Percentiles rank a stretch among this genome's conserved stretches.
Conservation (phyloP, 306 rosid genomes). For the Ziziphus jujuba region DNA sequence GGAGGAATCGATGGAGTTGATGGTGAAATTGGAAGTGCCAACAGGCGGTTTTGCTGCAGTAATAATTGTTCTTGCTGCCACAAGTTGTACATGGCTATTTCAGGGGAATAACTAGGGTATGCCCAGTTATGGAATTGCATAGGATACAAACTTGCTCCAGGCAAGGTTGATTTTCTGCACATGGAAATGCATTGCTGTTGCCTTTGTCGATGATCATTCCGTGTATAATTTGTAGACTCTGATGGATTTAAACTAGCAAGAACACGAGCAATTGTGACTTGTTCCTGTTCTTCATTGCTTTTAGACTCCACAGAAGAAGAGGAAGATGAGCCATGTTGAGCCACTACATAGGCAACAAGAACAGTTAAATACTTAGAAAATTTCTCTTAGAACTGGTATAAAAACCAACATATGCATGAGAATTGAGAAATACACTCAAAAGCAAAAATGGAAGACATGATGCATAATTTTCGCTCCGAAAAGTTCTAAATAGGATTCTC, state of each 20-base stretch:
- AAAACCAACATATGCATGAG: background rate
- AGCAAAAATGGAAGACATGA: background rate
- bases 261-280: slow-evolving; percentile 58
- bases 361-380: slow-evolving; percentile 18
- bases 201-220: slow-evolving; percentile 34
- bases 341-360: slow-evolving; percentile 49
- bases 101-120: slow-evolving; percentile 52
- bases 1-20: slow-evolving; percentile 47
- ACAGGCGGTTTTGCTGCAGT: slow-evolving; percentile 51
- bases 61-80: slow-evolving; percentile 75
- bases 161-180: slow-evolving; percentile 34
- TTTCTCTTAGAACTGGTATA: slow-evolving; percentile 3
- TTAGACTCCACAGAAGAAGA: slow-evolving; percentile 40
- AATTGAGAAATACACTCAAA: slow-evolving; percentile 4
- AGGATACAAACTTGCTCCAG: slow-evolving; percentile 37
- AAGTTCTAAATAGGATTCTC: slow-evolving; percentile 15
- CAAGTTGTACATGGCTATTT: slow-evolving; percentile 56
- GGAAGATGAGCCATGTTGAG: slow-evolving; percentile 45
- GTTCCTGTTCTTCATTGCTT: slow-evolving; percentile 68
- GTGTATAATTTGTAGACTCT: slow-evolving; percentile 26
- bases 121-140: slow-evolving; percentile 48
- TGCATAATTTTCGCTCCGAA: slow-evolving; percentile 12
- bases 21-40: slow-evolving; percentile 57
- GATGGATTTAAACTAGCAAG: slow-evolving; percentile 50
- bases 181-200: slow-evolving; percentile 32